phyloP scores from a whole-genome alignment of 768 basidiomycete genomes.

The Auricularia heimuer region DNA sequence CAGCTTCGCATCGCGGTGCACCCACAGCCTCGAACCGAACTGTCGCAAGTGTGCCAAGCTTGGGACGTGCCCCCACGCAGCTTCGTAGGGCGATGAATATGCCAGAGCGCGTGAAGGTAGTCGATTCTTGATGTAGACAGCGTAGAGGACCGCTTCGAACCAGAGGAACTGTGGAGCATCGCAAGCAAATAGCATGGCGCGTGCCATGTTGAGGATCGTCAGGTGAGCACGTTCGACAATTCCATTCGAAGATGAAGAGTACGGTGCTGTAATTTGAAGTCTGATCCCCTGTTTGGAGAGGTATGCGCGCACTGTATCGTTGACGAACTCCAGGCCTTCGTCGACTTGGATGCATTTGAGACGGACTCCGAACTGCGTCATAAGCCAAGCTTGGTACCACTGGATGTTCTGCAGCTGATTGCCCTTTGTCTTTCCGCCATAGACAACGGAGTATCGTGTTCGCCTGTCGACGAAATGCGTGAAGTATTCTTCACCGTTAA shows the following conservation, averaged over 20 bases:
- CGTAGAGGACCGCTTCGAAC: slow-evolving; percentile 1
- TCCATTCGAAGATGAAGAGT: slow-evolving; percentile 27
- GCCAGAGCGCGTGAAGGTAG: slow-evolving; percentile 7
- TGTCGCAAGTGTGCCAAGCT: no score
- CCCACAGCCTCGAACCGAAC: slow-evolving; percentile 11
- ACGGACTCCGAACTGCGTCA: slow-evolving; percentile 4
- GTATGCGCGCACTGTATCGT: slow-evolving; percentile 9
- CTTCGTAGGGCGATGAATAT: slow-evolving; percentile 16
- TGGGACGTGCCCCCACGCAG: slow-evolving; percentile 15
- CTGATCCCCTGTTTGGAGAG: slow-evolving; percentile 9
- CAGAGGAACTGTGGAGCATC: slow-evolving; percentile 1
- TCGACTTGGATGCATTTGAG: slow-evolving; percentile 14
- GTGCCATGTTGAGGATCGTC: slow-evolving; percentile 21
- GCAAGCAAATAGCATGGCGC: slow-evolving; percentile 22
- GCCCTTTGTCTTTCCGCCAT: slow-evolving; percentile 5
- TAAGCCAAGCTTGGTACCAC: slow-evolving; percentile 6
- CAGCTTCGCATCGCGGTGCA: neutral
- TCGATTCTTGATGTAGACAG: slow-evolving; percentile 11
- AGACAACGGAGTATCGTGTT: slow-evolving; percentile 5
- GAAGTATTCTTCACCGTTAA: slow-evolving; percentile 4
- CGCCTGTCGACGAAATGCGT: slow-evolving; percentile 10
- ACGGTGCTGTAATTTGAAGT: slow-evolving; percentile 18
- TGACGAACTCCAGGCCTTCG: slow-evolving; percentile 18
- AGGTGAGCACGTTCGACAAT: slow-evolving; percentile 27
- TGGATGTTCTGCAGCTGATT: slow-evolving; percentile 2